Percentiles rank a stretch among this genome's conserved stretches.
phyloP scores from a whole-genome alignment of 768 basidiomycete species.

The Zangia roseola region DNA sequence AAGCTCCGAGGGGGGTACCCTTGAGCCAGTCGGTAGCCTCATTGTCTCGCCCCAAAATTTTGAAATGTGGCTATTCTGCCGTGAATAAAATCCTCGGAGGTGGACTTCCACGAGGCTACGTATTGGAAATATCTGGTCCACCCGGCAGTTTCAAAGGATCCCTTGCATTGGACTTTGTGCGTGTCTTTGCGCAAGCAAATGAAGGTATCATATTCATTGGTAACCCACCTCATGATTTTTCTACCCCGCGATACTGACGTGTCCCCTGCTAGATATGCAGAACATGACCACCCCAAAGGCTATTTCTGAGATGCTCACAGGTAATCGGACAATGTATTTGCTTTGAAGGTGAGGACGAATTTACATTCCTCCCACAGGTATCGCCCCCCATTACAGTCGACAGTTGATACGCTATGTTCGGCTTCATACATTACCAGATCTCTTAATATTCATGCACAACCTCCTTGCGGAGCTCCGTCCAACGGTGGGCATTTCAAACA shows the following conservation, averaged over 20 bases:
- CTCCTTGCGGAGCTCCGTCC: slow-evolving; percentile 48
- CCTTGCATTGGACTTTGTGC: slow-evolving; percentile 49
- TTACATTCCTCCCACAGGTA: slow-evolving; percentile 36
- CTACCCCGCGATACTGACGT: slow-evolving; percentile 3
- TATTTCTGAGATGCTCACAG: slow-evolving; percentile 31
- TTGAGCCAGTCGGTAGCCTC: slow-evolving; percentile 60
- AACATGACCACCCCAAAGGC: slow-evolving; percentile 42
- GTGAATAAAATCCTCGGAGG: slow-evolving; percentile 62
- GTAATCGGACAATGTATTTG: slow-evolving; percentile 16
- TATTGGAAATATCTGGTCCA: slow-evolving; percentile 75
- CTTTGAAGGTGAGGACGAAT: slow-evolving; percentile 7
- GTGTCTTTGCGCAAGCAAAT: slow-evolving; percentile 44
- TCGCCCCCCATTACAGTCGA: slow-evolving; percentile 34
- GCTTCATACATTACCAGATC: slow-evolving; percentile 48
- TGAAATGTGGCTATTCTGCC: slow-evolving; percentile 37
- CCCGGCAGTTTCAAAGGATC: slow-evolving; percentile 68
- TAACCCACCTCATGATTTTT: slow-evolving; percentile 28
- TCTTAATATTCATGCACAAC: slow-evolving; percentile 59
- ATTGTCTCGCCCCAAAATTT: slow-evolving; percentile 23
- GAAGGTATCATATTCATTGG: slow-evolving; percentile 66
- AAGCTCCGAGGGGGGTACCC: slow-evolving; percentile 30
- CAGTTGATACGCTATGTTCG: slow-evolving; percentile 25
- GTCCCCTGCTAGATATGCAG: slow-evolving; percentile 42
- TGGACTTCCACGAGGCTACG: slow-evolving; percentile 57
- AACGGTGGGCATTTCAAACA: slow-evolving; percentile 40